Evolutionary conservation across 805 yeast species (phyloP), one percentile per base, ranked within the genome.

Genomic region (Teunomyces kruisii): DNA sequence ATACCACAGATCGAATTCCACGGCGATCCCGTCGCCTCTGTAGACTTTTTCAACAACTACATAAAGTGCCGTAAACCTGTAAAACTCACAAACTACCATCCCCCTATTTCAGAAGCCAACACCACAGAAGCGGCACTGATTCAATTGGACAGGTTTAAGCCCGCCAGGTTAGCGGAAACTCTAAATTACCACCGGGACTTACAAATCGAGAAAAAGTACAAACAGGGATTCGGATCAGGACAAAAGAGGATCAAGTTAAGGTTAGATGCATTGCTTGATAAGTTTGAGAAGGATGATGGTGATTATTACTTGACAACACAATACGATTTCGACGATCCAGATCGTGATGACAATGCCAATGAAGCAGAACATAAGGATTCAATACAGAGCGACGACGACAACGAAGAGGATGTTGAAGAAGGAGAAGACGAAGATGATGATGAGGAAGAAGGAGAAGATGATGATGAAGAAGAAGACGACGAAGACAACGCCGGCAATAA

Each of bases 171-270:
- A 6, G 67, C 49, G 4, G 57, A 62, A 2, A 65, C 70, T 2
- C 61, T 83, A 29, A 50, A 60, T 3, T 67, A 65, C 37, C 59
- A 68, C 8, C 63, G 53, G 1, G 51, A 48, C 2, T 56, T 85
- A 30, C 79, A 82, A 51, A 81, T 85, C 13, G 92, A 86, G 55
- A 73, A 73, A 50, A 79, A 80, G 53, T 59, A 62, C 10, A 62
- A 70, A 35, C 82, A 82, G 39, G 91, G 91, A 2, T 86, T 79
- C 63, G 92, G 92, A 1, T 76, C 83, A 38, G 89, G 89, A 1
- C 68, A 70, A 15, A 67, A 69, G 44, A 66, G 90, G 50, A 59
- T 72, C 12, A 71, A 72, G 44, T 72, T 83, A 79, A 59, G 65
- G 2, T 70, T 85, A 47, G 55, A 56, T 0, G 79, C 80, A 14